Evolutionary conservation across 2,329 filamentous ascomycete genomes (phyloP).

Genomic region (Dactylellina leptospora): DNA sequence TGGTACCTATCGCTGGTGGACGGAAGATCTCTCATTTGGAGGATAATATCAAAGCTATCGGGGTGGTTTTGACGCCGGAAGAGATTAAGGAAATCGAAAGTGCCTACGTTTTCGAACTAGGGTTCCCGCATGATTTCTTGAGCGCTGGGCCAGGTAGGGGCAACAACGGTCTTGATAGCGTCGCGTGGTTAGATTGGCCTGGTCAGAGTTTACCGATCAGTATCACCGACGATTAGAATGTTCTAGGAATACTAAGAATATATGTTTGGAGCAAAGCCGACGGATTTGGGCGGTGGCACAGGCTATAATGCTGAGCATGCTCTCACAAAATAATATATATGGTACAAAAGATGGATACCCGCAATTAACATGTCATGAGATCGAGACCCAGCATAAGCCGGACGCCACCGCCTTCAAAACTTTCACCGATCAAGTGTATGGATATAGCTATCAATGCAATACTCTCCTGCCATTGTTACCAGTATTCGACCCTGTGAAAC

Average conservation of each 20-base stretch:
- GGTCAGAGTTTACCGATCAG: slow-evolving; percentile 25
- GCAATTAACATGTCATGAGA: too few relatives aligned
- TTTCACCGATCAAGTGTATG: too few relatives aligned
- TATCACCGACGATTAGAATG: slow-evolving; percentile 15
- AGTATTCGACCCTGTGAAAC: too few relatives aligned
- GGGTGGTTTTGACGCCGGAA: slow-evolving; percentile 67
- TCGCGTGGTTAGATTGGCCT: slow-evolving; percentile 47
- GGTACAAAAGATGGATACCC: too few relatives aligned
- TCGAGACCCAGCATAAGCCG: too few relatives aligned
- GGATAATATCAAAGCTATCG: slow-evolving; percentile 74
- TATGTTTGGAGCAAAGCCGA: too few relatives aligned
- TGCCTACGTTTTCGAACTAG: slow-evolving; percentile 70
- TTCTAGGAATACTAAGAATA: neutral
- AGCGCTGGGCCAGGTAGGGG: slow-evolving; percentile 1
- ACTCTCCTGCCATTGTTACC: too few relatives aligned
- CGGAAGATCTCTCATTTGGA: slow-evolving; percentile 75
- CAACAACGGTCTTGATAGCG: slow-evolving; percentile 29
- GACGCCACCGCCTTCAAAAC: too few relatives aligned
- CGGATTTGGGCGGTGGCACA: too few relatives aligned
- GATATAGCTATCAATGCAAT: too few relatives aligned
- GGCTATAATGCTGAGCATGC: too few relatives aligned
- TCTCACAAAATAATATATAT: too few relatives aligned
- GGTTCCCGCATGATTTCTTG: slow-evolving; percentile 71
- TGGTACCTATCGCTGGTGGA: slow-evolving; percentile 77
- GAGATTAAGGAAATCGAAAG: slow-evolving; percentile 74